These are phyloP conservation scores for Globisporangium emineosum DNA, from an alignment of 352 stramenopile species.

Conservation along the genomic window DNA sequence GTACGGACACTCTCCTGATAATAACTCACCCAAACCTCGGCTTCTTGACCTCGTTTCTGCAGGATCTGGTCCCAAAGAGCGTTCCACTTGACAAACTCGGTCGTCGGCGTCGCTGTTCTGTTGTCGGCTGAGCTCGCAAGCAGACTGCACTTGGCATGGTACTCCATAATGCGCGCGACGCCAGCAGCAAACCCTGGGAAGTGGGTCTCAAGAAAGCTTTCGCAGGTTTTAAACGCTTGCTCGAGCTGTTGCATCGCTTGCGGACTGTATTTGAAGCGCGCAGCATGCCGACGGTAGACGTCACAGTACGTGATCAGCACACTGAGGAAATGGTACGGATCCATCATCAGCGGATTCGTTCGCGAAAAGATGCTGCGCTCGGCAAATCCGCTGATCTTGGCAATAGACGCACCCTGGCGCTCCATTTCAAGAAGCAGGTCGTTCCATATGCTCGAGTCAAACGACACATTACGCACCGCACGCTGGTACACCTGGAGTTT, in stretches of 20 bases:
- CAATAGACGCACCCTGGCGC: background rate
- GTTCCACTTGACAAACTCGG: constrained; percentile 23
- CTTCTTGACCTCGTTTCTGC: constrained; percentile 17
- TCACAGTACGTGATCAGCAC: constrained; percentile 55
- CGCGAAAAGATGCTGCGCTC: constrained; percentile 28
- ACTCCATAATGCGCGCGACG: constrained; percentile 33
- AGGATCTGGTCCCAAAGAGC: constrained; percentile 35
- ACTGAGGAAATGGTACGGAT: constrained; percentile 46
- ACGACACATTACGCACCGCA: constrained; percentile 63
- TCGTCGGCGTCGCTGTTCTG: background rate
- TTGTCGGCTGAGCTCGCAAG: constrained; percentile 12
- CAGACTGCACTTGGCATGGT: constrained; percentile 45
- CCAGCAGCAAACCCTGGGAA: constrained; percentile 39
- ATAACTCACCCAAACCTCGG: constrained; percentile 43
- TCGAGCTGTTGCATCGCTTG: constrained; percentile 25
- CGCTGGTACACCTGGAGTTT: constrained; percentile 25
- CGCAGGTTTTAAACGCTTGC: constrained; percentile 29
- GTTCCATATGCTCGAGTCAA: constrained; percentile 58
- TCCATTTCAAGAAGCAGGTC: constrained; percentile 60
- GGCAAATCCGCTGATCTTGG: constrained; percentile 27
- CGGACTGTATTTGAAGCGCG: constrained; percentile 6
- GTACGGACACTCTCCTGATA: constrained; percentile 37
- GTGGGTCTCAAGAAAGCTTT: constrained; percentile 28
- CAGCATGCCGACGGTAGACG: constrained; percentile 25
- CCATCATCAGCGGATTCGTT: constrained; percentile 39